These are phyloP conservation scores for Arabidopsis hybrid DNA, from an alignment of 441 rosid species.

Conservation along the genomic window DNA sequence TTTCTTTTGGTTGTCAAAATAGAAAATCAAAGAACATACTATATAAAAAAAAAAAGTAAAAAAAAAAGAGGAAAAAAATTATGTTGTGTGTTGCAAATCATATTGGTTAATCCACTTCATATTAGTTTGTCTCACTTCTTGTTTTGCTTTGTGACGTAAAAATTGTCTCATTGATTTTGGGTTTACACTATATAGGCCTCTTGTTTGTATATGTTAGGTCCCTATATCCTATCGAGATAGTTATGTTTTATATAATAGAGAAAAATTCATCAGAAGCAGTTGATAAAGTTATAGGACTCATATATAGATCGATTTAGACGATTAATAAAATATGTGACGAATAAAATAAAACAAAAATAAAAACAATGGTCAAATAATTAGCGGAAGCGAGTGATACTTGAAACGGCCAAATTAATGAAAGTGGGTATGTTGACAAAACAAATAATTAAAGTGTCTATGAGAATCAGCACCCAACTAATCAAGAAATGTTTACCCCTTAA, in stretches of 20 bases:
- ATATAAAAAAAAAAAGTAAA: too few relatives aligned
- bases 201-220: neutral
- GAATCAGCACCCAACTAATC: slow-evolving; percentile 27
- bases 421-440: slow-evolving; percentile 1
- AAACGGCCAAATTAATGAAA: slow-evolving; percentile 36
- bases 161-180: neutral
- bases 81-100: slow-evolving; percentile 17
- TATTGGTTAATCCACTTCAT: neutral
- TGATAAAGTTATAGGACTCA: slow-evolving; percentile 22
- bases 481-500: slow-evolving; percentile 17
- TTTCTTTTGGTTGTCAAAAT: too few relatives aligned
- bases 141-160: slow-evolving; percentile 26
- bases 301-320: slow-evolving; percentile 18
- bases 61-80: neutral
- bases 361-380: neutral
- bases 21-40: too few relatives aligned
- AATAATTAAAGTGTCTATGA: slow-evolving; percentile 17
- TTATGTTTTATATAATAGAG: slow-evolving; percentile 9
- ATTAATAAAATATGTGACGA: slow-evolving; percentile 6
- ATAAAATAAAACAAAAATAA: neutral
- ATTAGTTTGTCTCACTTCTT: slow-evolving; percentile 1
- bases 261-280: slow-evolving; percentile 33
- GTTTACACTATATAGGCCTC: neutral
- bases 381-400: slow-evolving; percentile 9
- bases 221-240: slow-evolving; percentile 14